These are phyloP conservation scores for Psophocarpus tetragonolobus DNA, from an alignment of 306 rosid species.

Conservation along the genomic window DNA sequence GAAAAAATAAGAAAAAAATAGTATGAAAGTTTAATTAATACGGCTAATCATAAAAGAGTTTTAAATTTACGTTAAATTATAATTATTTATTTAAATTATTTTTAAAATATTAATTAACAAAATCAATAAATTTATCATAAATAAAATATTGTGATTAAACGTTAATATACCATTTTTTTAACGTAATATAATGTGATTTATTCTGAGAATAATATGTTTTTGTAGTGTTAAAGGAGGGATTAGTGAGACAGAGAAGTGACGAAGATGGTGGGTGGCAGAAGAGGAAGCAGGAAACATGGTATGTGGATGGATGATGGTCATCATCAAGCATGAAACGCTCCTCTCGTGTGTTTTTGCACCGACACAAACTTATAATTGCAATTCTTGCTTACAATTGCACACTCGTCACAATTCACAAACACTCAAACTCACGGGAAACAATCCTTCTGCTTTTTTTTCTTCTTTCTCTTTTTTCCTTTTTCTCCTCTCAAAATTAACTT, in stretches of 20 bases:
- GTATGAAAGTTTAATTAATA: no score
- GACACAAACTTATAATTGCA: constrained; percentile 21
- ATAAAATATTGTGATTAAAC: no score
- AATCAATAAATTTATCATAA: no score
- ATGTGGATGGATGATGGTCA: neutral
- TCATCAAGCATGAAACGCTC: constrained; percentile 10
- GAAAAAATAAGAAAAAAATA: no score
- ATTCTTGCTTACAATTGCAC: neutral
- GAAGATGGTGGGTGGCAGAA: neutral
- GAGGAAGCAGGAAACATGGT: neutral
- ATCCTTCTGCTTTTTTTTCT: neutral
- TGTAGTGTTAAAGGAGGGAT: no score
- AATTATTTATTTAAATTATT: no score
- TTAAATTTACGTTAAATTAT: no score
- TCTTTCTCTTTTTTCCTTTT: neutral
- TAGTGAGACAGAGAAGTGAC: no score
- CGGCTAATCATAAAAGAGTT: no score
- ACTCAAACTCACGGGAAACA: constrained; percentile 31
- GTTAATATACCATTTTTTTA: no score
- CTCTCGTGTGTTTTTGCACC: constrained; percentile 32
- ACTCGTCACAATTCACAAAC: constrained; percentile 26
- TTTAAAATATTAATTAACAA: no score
- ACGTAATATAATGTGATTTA: neutral
- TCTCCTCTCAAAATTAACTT: neutral
- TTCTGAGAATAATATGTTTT: no score